Evolutionary conservation across 108 stramenopile species (phyloP).

Genomic region (Fragilariopsis cylindrus): DNA sequence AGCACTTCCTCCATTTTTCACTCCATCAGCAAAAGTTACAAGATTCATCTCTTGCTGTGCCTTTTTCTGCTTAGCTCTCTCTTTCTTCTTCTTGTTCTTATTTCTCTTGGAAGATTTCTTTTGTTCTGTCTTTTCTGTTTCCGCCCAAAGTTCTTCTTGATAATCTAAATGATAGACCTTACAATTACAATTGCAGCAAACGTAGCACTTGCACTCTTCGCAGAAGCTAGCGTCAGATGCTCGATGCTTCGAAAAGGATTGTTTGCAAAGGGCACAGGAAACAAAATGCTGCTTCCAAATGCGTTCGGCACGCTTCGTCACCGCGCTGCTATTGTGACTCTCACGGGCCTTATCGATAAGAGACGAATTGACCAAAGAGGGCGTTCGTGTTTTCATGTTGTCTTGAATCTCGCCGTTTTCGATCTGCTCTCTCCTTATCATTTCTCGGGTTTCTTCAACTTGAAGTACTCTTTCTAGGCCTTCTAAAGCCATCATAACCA

Average conservation of each 20-base stretch:
- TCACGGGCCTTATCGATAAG: constrained; percentile 87
- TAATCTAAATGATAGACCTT: constrained; percentile 90
- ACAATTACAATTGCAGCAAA: constrained; percentile 92
- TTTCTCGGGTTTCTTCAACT: constrained; percentile 81
- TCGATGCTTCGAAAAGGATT: constrained; percentile 86
- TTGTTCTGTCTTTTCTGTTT: constrained; percentile 75
- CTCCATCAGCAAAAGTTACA: constrained; percentile 10
- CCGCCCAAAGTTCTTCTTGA: constrained; percentile 95
- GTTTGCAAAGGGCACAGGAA: constrained; percentile 91
- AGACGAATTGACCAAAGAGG: constrained; percentile 63
- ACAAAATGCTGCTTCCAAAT: constrained; percentile 97
- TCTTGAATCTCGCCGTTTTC: constrained; percentile 52
- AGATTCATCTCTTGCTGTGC: constrained; percentile 38
- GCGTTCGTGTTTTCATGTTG: constrained; percentile 35
- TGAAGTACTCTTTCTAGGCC: constrained; percentile 93
- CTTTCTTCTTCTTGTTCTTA: constrained; percentile 90
- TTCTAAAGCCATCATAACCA: constrained; percentile 97
- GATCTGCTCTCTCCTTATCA: constrained; percentile 45
- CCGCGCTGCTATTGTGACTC: constrained; percentile 76
- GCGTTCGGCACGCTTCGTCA: constrained; percentile 86
- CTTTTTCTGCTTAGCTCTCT: constrained; percentile 82
- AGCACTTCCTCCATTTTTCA: constrained; percentile 1
- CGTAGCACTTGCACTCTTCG: constrained; percentile 94
- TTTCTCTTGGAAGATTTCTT: constrained; percentile 83
- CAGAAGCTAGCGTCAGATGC: constrained; percentile 81